Base-by-base conservation (phyloP, 179 eudicot genomes). In the Actinidia chinensis region DNA sequence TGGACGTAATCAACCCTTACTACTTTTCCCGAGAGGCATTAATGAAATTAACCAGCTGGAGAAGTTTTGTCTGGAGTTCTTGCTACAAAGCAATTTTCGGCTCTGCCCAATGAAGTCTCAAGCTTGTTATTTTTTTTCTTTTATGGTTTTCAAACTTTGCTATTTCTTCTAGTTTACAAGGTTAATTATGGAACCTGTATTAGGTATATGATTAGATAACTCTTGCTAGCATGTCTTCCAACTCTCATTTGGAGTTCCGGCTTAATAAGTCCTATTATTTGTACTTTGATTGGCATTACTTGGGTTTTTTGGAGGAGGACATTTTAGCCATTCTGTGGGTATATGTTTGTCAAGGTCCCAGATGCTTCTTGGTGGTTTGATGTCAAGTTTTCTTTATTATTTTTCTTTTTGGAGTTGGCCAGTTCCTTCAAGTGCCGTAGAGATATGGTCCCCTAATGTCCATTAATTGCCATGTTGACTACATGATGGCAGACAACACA, bases 31-130 rank as follows among this genome's bases (percentile, higher is more conserved):
- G 76, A 65, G 71, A 65, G 64, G 79, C 76, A 85, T 90, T 48
- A 91, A 89, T 83, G 94, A 87, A n/a, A n/a, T n/a, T n/a, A 68
- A 87, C 85, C 58, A 89, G 94, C 60, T 87, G 90, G 90, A 86
- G 73, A 75, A 86, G 91, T n/a, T 80, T 64, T 90, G 79, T 90
- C 92, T 69, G 92, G 92, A 54, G 90, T 90, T 51, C 89, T 86
- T 76, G 92, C 85, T 36, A 90, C 87, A 69, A 78, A 78, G 85
- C 80, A 86, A 89, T 79, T 90, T 89, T 82, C 89, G 67, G 78
- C 88, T 83, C 72, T 82, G 87, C 43, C 92, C 94, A 12, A 80
- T 51, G 83, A 85, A 91, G 94, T 89, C 86, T 43, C 65, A 61
- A 28, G 48, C 50, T n/a, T 15, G 25, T 61, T 46, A n/a, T n/a